These are phyloP conservation scores for Endotrypanum monterogeii DNA, from an alignment of 208 protist species.

Conservation along the genomic window DNA sequence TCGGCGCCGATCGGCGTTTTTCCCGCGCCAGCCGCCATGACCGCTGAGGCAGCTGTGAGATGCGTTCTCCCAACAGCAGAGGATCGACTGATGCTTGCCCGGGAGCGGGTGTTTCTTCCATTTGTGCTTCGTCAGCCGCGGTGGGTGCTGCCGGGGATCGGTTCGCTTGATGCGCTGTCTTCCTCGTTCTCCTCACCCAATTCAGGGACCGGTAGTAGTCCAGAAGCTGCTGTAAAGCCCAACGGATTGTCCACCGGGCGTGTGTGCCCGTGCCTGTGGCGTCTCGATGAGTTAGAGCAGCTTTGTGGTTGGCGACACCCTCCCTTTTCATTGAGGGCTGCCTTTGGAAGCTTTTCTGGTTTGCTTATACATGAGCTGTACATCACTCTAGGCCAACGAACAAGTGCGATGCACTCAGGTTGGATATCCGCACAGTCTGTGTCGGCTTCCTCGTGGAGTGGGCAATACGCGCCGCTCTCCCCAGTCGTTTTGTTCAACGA, in stretches of 20 bases:
- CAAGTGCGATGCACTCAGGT: background rate
- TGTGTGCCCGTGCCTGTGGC: slow-evolving; percentile 34
- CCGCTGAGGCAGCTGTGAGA: background rate
- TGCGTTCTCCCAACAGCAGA: slow-evolving; percentile 1
- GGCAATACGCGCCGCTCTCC: background rate
- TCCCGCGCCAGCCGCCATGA: background rate
- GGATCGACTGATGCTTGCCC: slow-evolving; percentile 31
- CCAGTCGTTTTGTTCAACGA: slow-evolving; percentile 56
- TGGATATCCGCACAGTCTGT: background rate
- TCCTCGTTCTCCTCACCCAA: background rate
- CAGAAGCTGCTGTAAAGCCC: background rate
- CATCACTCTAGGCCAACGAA: slow-evolving; percentile 15
- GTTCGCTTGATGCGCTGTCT: background rate
- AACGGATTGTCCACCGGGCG: background rate
- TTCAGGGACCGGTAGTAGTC: background rate
- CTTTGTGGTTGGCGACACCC: slow-evolving; percentile 33
- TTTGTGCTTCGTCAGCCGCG: slow-evolving; percentile 37
- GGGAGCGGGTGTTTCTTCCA: slow-evolving; percentile 45
- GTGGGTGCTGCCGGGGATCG: background rate
- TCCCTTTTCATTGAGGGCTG: background rate
- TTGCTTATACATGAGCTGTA: slow-evolving; percentile 33
- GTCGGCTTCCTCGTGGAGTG: background rate
- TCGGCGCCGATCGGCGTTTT: background rate
- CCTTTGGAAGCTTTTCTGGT: slow-evolving; percentile 29
- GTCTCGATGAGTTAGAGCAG: slow-evolving; percentile 29